These are phyloP conservation scores for Funneliformis caledonium DNA, from an alignment of 371 early-diverging fungal species.

Conservation along the genomic window DNA sequence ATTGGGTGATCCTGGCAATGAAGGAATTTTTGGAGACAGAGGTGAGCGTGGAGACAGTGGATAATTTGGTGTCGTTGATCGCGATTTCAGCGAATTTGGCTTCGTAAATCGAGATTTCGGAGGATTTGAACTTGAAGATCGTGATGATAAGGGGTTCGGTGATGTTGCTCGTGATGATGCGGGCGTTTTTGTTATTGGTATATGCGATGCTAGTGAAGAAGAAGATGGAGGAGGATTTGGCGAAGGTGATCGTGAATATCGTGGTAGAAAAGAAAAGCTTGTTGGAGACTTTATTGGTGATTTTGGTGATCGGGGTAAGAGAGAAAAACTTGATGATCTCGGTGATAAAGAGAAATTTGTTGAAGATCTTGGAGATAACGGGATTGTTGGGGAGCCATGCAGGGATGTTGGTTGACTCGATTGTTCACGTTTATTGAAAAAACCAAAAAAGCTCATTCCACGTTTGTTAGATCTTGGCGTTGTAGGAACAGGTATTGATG, in stretches of 20 bases:
- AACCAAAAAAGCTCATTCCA: not conserved
- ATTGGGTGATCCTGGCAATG: conserved; percentile 24
- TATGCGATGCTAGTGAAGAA: not conserved
- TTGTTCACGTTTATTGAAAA: not conserved
- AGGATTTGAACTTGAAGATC: not conserved
- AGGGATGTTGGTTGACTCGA: not conserved
- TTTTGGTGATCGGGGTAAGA: too few relatives aligned
- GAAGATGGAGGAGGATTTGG: not conserved
- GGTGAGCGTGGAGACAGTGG: not conserved
- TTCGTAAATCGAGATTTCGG: not conserved
- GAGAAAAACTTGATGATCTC: not conserved
- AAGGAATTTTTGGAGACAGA: not conserved
- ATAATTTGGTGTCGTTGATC: not conserved
- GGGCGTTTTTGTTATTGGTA: not conserved
- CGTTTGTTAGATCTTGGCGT: not conserved
- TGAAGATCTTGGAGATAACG: not conserved
- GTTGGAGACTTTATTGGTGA: not conserved
- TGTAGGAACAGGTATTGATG: not conserved
- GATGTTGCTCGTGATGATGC: not conserved
- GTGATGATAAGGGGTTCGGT: not conserved
- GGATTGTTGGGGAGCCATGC: not conserved
- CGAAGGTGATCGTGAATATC: not conserved
- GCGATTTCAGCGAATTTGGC: not conserved
- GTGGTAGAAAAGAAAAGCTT: not conserved
- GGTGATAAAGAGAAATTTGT: not conserved